These are phyloP conservation scores for Pseudocercospora fijiensis DNA, from an alignment of 2,329 filamentous ascomycete genomes.

Conservation along the genomic window DNA sequence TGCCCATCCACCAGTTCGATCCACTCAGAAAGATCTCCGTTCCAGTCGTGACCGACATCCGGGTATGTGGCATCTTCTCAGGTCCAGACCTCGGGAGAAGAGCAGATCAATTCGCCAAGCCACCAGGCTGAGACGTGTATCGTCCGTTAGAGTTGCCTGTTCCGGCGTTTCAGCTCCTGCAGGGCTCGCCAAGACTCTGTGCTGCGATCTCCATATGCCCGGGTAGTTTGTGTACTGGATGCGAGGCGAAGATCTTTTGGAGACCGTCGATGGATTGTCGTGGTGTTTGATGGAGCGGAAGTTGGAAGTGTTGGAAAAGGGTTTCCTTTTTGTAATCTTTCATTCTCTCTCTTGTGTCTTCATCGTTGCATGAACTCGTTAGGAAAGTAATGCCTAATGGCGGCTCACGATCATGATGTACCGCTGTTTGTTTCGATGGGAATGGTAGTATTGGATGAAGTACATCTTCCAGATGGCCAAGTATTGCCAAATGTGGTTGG, in stretches of 20 bases:
- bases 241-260: neutral
- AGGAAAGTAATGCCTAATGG: slow-evolving; percentile 13
- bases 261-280: neutral
- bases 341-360: neutral
- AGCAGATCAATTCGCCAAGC: neutral
- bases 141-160: neutral
- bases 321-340: neutral
- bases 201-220: neutral
- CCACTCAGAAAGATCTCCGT: slow-evolving; percentile 27
- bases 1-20: slow-evolving; percentile 28
- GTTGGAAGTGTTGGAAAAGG: too few species aligned
- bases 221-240: neutral
- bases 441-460: slow-evolving; percentile 21
- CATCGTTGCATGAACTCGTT: neutral
- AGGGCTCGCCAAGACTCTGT: neutral
- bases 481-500: slow-evolving; percentile 14
- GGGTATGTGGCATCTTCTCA: neutral
- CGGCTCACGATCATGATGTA: slow-evolving; percentile 2
- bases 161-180: neutral
- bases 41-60: slow-evolving; percentile 8
- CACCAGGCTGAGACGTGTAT: neutral
- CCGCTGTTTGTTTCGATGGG: slow-evolving; percentile 14
- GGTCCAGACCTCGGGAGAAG: neutral
- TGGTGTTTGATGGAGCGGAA: neutral
- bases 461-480: slow-evolving; percentile 14